Base-by-base conservation (phyloP, 2,329 filamentous ascomycete species). In the Paraconiothyrium brasiliense region DNA sequence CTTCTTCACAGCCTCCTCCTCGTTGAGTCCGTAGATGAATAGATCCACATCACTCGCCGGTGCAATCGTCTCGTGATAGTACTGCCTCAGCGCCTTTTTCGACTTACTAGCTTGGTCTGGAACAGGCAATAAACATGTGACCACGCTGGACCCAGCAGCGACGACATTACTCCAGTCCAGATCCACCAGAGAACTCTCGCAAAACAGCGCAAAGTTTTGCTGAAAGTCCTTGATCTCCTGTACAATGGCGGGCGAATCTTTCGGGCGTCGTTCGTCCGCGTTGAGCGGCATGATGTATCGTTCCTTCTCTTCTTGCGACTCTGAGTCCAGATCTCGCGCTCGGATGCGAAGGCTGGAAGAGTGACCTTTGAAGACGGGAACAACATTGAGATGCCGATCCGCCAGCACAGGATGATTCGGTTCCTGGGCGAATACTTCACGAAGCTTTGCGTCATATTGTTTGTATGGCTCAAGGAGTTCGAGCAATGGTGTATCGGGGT, bases 21-120 rank as follows among this genome's bases (percentile, higher is more conserved):
- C 91, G 9, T 84, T 89, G 64, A 96, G 83, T 0, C 90, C 92
- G 70, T 95, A 94, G 34, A 97, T 80, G 74, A 97, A 97, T 2
- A 97, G 84, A 75, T 96, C 93, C 10, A 97, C 91, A 76, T 97
- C 93, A 4, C 92, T 94, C 1, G 92, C 92, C 0, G 92, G 92
- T 11, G 91, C 91, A 65, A 94, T 86, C 63, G 89, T 87, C 71
- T 94, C 88, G 71, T 96, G 93, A 67, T 94, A 97, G 76, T 93
- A 96, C 44, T 79, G 68, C 8, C 81, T 75, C 8, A 82, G 72
- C 22, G 76, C 73, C 39, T 77, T 73, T 67, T 82, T 83, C 0
- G 79, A 80, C 5, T 66, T 72, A 14, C 69, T 70, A 59, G 81
- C 71, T 60, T 79, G 90, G 82, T 73, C 90, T 82, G 73, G 83